A percentile compares a stretch with the other conserved stretches of the same genome.
These are phyloP conservation scores for Candida corydali DNA, from an alignment of 805 yeast genomes.

Conservation along the genomic window DNA sequence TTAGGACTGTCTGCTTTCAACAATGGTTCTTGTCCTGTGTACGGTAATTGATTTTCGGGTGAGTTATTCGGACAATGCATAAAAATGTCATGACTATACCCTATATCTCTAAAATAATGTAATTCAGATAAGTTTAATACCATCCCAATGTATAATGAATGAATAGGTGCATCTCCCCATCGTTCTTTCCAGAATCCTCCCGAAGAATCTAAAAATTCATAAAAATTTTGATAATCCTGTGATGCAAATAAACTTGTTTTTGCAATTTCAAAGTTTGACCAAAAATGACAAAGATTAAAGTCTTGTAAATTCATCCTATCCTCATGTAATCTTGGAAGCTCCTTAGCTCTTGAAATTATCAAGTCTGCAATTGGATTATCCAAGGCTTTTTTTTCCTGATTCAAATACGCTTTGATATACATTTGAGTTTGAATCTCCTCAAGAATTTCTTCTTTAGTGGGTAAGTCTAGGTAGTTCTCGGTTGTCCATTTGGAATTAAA, in stretches of 20 bases:
- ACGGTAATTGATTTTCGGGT: constrained; percentile 47
- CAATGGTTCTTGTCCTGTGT: constrained; percentile 29
- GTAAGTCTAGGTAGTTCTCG: constrained; percentile 25
- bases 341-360: constrained; percentile 35
- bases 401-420: constrained; percentile 20
- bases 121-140: constrained; percentile 63
- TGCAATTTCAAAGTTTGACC: constrained; percentile 94
- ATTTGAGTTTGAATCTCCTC: constrained; percentile 25
- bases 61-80: constrained; percentile 77
- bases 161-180: constrained; percentile 98
- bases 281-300: constrained; percentile 80
- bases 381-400: constrained; percentile 16
- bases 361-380: constrained; percentile 29
- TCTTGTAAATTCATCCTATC: constrained; percentile 65
- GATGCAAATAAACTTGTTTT: constrained; percentile 70
- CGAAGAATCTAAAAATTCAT: constrained; percentile 59
- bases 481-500: constrained; percentile 21
- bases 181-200: constrained; percentile 89
- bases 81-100: constrained; percentile 76
- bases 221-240: constrained; percentile 60
- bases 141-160: constrained; percentile 81
- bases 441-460: constrained; percentile 16
- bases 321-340: constrained; percentile 29
- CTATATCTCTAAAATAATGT: constrained; percentile 91
- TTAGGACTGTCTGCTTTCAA: constrained; percentile 26